A percentile compares a stretch with the other conserved stretches of the same genome.
phyloP scores from a whole-genome alignment of 2,329 filamentous ascomycete species.

The Fusarium anguioides region DNA sequence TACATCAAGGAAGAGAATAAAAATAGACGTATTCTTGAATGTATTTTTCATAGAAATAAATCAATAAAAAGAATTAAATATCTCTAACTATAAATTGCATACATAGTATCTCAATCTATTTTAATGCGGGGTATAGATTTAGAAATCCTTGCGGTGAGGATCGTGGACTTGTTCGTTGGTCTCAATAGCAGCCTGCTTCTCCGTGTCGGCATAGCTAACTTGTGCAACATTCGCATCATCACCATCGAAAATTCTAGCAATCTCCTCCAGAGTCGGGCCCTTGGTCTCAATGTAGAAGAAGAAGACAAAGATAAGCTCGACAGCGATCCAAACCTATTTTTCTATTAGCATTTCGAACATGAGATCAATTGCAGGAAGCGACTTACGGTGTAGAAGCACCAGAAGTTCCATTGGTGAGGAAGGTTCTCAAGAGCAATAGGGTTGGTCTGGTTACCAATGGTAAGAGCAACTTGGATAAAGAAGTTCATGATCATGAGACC shows the following conservation, averaged over 20 bases:
- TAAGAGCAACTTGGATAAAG: conserved; percentile 69
- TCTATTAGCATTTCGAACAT: not conserved
- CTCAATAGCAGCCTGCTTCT: conserved; percentile 20
- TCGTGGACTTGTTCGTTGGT: not conserved
- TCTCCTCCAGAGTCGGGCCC: conserved; percentile 72
- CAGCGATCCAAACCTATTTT: conserved; percentile 17
- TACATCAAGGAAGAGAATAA: no score
- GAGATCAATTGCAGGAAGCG: fast-evolving
- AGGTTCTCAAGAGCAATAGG: conserved; percentile 71
- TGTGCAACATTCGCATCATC: conserved; percentile 57
- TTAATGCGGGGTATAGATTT: no score
- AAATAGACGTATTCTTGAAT: no score
- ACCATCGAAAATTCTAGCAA: conserved; percentile 75
- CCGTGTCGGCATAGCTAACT: not conserved
- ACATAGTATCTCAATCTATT: no score
- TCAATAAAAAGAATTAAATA: no score
- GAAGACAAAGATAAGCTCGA: conserved; percentile 70
- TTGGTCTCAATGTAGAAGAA: conserved; percentile 77
- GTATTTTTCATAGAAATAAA: no score
- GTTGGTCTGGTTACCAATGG: conserved; percentile 72
- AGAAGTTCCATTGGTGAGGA: conserved; percentile 71
- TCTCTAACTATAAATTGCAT: no score
- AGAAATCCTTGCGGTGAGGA: conserved; percentile 7
- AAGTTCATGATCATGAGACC: conserved; percentile 74
- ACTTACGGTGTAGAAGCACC: conserved; percentile 69